Conservation (phyloP, 768 basidiomycete species). For the Amanita thiersii region DNA sequence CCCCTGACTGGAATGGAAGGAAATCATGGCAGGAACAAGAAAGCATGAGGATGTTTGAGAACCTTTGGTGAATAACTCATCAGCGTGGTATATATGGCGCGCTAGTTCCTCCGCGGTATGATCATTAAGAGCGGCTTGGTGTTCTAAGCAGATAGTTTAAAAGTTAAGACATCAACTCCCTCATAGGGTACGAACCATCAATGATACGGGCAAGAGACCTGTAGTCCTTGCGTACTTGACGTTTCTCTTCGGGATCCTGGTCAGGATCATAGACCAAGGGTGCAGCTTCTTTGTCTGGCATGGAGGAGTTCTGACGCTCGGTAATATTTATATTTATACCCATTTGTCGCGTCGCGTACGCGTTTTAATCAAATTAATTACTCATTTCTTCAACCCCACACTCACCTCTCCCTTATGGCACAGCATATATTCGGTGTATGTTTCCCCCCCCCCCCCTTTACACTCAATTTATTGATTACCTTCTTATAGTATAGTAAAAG, state of each 20-base stretch:
- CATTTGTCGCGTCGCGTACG: too few species aligned
- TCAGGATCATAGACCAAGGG: constrained; percentile 75
- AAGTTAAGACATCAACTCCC: too few species aligned
- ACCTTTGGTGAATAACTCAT: constrained; percentile 51
- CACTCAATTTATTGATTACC: too few species aligned
- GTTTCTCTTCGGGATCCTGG: constrained; percentile 76
- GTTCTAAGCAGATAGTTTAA: constrained; percentile 18
- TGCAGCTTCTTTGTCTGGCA: too few species aligned
- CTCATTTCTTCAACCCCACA: background rate
- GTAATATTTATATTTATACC: too few species aligned
- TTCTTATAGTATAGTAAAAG: constrained; percentile 65
- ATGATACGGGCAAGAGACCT: constrained; percentile 55
- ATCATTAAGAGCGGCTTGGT: constrained; percentile 47
- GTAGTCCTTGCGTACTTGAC: constrained; percentile 66
- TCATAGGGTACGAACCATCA: constrained; percentile 41
- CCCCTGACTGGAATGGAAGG: constrained; percentile 50
- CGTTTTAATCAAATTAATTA: background rate
- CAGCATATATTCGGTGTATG: constrained; percentile 9
- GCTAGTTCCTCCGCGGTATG: constrained; percentile 48
- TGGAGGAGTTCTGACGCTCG: too few species aligned
- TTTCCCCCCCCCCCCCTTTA: background rate
- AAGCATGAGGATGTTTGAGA: background rate
- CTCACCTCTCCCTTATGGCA: constrained; percentile 10
- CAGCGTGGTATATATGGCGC: constrained; percentile 46
- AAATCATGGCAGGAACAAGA: constrained; percentile 1